Evolutionary conservation across 768 basidiomycete genomes (phyloP).

Genomic region (Rhizopogon sp.): DNA sequence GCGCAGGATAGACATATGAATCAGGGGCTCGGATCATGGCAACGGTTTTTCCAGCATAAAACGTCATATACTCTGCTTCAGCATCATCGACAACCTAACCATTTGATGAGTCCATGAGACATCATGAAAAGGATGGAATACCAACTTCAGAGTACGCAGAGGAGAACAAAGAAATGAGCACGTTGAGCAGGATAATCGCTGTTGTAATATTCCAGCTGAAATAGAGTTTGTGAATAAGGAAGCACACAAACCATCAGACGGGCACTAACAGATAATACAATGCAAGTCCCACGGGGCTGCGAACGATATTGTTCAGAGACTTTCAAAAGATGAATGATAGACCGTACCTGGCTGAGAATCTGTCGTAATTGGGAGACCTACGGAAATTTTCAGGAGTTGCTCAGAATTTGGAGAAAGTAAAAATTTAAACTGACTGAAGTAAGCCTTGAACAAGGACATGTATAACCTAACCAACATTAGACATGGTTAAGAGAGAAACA

Average conservation of each 20-base stretch:
- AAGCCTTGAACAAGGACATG: slow-evolving; percentile 76
- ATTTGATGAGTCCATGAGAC: slow-evolving; percentile 1
- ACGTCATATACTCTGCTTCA: slow-evolving; percentile 85
- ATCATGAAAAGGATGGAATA: background rate
- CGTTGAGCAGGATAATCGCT: slow-evolving; percentile 82
- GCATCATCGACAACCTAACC: slow-evolving; percentile 73
- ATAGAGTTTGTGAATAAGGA: slow-evolving; percentile 2
- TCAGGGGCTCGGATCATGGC: slow-evolving; percentile 85
- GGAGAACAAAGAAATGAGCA: slow-evolving; percentile 93
- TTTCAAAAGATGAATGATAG: background rate
- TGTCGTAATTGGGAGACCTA: slow-evolving; percentile 65
- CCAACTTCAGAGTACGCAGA: slow-evolving; percentile 86
- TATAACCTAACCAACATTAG: slow-evolving; percentile 42
- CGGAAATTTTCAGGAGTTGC: background rate
- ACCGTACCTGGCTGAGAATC: slow-evolving; percentile 44
- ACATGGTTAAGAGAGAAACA: background rate
- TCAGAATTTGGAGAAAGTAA: background rate
- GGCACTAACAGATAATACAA: slow-evolving; percentile 73
- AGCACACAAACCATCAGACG: background rate
- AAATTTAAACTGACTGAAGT: slow-evolving; percentile 51
- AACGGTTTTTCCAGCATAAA: slow-evolving; percentile 85
- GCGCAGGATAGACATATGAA: slow-evolving; percentile 79
- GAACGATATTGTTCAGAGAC: background rate
- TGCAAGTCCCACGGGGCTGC: slow-evolving; percentile 52
- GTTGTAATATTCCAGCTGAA: slow-evolving; percentile 79